A percentile compares a stretch with the other conserved stretches of the same genome.
These are phyloP conservation scores for Mycocentrospora acerina DNA, from an alignment of 2,329 filamentous ascomycete genomes.

Conservation along the genomic window DNA sequence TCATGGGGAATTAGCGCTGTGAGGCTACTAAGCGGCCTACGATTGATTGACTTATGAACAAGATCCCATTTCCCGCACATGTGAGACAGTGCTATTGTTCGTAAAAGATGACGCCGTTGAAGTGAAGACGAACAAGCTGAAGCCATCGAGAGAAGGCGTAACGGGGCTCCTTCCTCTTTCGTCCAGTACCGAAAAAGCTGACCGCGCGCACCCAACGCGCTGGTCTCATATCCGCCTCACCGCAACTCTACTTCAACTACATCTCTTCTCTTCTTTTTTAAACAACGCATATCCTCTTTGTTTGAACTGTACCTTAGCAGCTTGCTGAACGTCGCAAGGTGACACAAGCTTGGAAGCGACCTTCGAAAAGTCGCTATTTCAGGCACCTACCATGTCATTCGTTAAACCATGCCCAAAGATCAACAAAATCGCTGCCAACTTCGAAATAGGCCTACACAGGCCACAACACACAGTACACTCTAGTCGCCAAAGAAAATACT, in stretches of 20 bases:
- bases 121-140: slow-evolving; percentile 7
- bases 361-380: slow-evolving; percentile 3
- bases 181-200: slow-evolving; percentile 15
- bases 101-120: background rate
- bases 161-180: slow-evolving; percentile 10
- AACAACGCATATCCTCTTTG: background rate
- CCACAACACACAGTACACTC: slow-evolving; percentile 5
- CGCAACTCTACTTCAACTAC: slow-evolving; percentile 12
- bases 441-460: slow-evolving; percentile 7
- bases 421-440: slow-evolving; percentile 6
- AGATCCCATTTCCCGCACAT: too few species aligned
- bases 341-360: slow-evolving; percentile 5
- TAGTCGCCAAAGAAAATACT: slow-evolving; percentile 11
- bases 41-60: too few species aligned
- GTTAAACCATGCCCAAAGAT: slow-evolving; percentile 6
- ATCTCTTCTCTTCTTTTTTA: slow-evolving; percentile 5
- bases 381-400: slow-evolving; percentile 7
- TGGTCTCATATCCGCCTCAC: slow-evolving; percentile 9
- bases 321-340: background rate
- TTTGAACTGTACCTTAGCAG: background rate
- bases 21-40: too few species aligned
- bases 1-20: too few species aligned
- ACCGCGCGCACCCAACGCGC: slow-evolving; percentile 12
- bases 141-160: slow-evolving; percentile 1
- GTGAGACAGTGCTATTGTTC: too few species aligned